These are phyloP conservation scores for Microglena sp. DNA, from an alignment of 139 green algal species.

Conservation along the genomic window DNA sequence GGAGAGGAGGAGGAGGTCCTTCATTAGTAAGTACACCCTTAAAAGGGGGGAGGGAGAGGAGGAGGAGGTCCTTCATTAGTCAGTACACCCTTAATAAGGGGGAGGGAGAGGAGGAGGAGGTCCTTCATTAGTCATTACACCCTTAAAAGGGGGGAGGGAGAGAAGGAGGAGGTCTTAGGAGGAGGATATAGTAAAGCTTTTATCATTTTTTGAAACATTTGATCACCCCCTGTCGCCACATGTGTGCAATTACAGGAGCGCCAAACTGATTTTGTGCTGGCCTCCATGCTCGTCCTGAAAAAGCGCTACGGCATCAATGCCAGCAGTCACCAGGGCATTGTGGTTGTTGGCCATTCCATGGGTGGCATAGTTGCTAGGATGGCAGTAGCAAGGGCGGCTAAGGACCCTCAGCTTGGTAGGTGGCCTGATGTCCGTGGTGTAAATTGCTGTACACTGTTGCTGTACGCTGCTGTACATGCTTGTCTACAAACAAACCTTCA, in stretches of 20 bases:
- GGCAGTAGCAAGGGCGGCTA: conserved; percentile 17
- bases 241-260: conserved; percentile 29
- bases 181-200: too few species aligned
- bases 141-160: too few species aligned
- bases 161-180: too few species aligned
- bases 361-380: conserved; percentile 51
- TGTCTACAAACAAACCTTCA: too few species aligned
- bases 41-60: too few species aligned
- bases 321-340: conserved; percentile 16
- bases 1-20: too few species aligned
- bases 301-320: conserved; percentile 12
- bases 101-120: too few species aligned
- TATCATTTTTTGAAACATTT: neutral
- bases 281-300: conserved; percentile 22
- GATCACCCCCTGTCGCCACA: neutral
- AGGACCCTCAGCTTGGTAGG: conserved; percentile 24
- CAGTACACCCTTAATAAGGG: too few species aligned
- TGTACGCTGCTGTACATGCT: too few species aligned
- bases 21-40: too few species aligned
- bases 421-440: neutral
- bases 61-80: too few species aligned
- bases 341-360: conserved; percentile 68
- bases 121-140: too few species aligned
- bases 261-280: conserved; percentile 36
- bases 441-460: neutral